A percentile compares a stretch with the other conserved stretches of the same genome.
These are phyloP conservation scores for Ophiostoma australiae DNA, from an alignment of 2,329 filamentous ascomycete species.

Conservation along the genomic window DNA sequence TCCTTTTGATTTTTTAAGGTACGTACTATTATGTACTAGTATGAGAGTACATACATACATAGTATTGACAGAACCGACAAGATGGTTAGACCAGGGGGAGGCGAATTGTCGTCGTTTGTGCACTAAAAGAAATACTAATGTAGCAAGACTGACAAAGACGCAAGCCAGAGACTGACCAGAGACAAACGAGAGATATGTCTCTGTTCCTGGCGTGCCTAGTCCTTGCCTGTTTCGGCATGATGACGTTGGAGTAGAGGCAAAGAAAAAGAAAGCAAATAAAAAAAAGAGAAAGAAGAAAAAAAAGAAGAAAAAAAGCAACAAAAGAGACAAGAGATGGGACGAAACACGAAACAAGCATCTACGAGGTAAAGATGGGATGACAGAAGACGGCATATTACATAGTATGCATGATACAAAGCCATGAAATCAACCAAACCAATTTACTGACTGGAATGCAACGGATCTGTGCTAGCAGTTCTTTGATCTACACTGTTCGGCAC, in stretches of 20 bases:
- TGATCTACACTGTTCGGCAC: not conserved
- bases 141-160: too few species aligned
- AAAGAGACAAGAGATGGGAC: not conserved
- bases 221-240: not conserved
- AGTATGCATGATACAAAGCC: too few species aligned
- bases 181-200: not conserved
- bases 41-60: too few species aligned
- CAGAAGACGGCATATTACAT: too few species aligned
- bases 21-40: too few species aligned
- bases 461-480: not conserved
- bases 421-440: too few species aligned
- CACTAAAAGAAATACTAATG: not conserved
- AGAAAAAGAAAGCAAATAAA: not conserved
- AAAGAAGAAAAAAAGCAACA: not conserved
- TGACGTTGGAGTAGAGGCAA: not conserved
- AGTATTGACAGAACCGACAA: not conserved
- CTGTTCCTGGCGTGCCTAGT: not conserved
- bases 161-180: too few species aligned
- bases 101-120: conserved; percentile 12
- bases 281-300: not conserved
- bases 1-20: not conserved
- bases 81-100: conserved; percentile 7
- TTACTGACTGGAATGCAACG: too few species aligned
- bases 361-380: not conserved
- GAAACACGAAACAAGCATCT: not conserved